phyloP scores from a whole-genome alignment of 75 land plant species.

The Pseudotsuga menziesii region DNA sequence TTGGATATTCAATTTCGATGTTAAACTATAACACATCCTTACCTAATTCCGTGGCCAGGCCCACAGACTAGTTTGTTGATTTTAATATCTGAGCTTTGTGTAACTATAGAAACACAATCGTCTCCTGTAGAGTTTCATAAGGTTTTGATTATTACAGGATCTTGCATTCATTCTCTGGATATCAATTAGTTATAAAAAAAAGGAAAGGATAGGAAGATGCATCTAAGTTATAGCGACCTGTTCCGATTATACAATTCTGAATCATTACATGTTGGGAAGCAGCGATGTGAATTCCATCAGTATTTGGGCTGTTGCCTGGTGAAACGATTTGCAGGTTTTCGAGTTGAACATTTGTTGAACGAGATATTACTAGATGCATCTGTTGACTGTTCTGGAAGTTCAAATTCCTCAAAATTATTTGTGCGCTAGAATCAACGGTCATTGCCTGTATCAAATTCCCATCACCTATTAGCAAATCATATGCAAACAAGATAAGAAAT shows the following conservation, averaged over 20 bases:
- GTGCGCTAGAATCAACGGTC: slow-evolving; percentile 45
- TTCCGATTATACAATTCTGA: too few relatives aligned
- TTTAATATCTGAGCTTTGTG: neutral
- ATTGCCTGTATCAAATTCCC: slow-evolving; percentile 49
- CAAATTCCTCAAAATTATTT: slow-evolving; percentile 52
- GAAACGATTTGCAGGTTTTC: slow-evolving; percentile 37
- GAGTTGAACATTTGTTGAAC: slow-evolving; percentile 41
- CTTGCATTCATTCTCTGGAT: too few relatives aligned
- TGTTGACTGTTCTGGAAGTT: slow-evolving; percentile 70
- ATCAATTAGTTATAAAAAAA: too few relatives aligned
- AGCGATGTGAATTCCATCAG: slow-evolving; percentile 87
- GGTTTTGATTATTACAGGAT: too few relatives aligned
- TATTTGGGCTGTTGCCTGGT: slow-evolving; percentile 87
- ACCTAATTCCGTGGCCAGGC: slow-evolving; percentile 47
- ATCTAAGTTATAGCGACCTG: too few relatives aligned
- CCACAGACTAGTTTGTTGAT: slow-evolving; percentile 31
- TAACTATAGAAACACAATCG: slow-evolving; percentile 35
- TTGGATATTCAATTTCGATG: too few relatives aligned
- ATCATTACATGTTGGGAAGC: too few relatives aligned
- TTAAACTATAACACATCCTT: neutral
- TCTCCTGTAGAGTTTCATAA: slow-evolving; percentile 26
- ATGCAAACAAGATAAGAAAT: neutral
- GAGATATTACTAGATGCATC: slow-evolving; percentile 63
- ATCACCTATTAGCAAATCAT: too few relatives aligned
- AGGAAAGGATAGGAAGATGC: too few relatives aligned